These are phyloP conservation scores for Pterocarpus santalinus DNA, from an alignment of 306 rosid genomes.

Conservation along the genomic window DNA sequence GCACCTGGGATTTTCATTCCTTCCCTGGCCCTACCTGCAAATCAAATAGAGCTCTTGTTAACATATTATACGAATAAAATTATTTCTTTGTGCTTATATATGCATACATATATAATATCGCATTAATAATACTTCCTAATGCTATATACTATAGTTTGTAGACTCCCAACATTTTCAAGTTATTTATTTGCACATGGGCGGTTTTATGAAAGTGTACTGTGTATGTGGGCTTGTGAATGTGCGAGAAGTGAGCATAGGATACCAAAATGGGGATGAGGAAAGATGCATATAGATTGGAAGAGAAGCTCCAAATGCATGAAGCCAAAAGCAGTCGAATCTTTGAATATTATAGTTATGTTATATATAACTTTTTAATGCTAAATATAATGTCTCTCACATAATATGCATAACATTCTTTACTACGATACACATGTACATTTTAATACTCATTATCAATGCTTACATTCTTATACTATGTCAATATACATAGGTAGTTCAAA, in stretches of 20 bases:
- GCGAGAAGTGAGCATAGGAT: constrained; percentile 57
- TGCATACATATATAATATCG: too few relatives aligned
- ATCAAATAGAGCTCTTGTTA: constrained; percentile 35
- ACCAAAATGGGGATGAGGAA: constrained; percentile 53
- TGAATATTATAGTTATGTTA: not conserved
- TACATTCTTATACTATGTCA: too few relatives aligned
- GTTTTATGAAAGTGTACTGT: constrained; percentile 39
- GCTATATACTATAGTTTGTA: too few relatives aligned
- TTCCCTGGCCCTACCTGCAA: constrained; percentile 39
- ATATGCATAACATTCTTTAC: too few relatives aligned
- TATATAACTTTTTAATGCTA: too few relatives aligned
- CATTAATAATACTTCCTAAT: too few relatives aligned
- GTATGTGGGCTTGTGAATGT: constrained; percentile 47
- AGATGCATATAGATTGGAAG: constrained; percentile 51
- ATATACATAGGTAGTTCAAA: too few relatives aligned
- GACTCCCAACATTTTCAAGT: not conserved
- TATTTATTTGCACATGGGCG: constrained; percentile 41
- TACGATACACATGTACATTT: too few relatives aligned
- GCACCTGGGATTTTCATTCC: constrained; percentile 38
- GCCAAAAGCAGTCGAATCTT: constrained; percentile 61
- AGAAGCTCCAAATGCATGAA: constrained; percentile 57
- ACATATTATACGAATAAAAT: not conserved
- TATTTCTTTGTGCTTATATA: not conserved
- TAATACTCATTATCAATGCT: too few relatives aligned
- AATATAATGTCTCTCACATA: too few relatives aligned